Percentiles rank a stretch among this genome's conserved stretches.
phyloP scores from a whole-genome alignment of 805 yeast genomes.

The Yarrowia sp. region DNA sequence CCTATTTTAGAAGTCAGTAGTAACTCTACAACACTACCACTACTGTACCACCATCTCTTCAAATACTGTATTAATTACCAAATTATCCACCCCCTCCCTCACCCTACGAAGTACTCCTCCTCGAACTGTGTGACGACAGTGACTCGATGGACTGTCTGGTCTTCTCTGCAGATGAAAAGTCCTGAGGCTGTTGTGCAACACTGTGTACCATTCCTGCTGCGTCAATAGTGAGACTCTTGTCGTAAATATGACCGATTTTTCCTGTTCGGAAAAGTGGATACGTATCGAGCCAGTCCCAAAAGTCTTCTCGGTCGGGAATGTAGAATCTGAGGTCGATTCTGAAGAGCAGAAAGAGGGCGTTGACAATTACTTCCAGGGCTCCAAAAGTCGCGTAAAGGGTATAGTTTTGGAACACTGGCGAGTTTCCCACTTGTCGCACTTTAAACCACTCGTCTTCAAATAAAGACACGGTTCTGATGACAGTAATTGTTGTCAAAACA shows the following conservation, averaged over 20 bases:
- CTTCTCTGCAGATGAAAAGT: neutral
- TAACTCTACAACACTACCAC: too few species aligned
- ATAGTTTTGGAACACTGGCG: slow-evolving; percentile 50
- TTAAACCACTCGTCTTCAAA: slow-evolving; percentile 31
- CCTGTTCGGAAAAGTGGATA: slow-evolving; percentile 3
- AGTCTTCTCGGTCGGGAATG: slow-evolving; percentile 55
- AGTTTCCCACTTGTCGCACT: slow-evolving; percentile 32
- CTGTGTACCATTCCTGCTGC: neutral
- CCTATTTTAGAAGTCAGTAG: too few species aligned
- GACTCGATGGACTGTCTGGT: neutral
- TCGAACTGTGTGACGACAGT: neutral
- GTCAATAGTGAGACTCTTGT: neutral
- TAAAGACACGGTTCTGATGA: slow-evolving; percentile 36
- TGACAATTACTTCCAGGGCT: slow-evolving; percentile 55
- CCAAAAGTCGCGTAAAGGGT: slow-evolving; percentile 71
- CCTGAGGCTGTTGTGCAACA: neutral
- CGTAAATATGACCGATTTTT: slow-evolving; percentile 9
- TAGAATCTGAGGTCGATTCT: slow-evolving; percentile 75
- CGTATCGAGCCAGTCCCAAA: slow-evolving; percentile 15
- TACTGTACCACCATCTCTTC: too few species aligned
- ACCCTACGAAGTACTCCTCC: neutral
- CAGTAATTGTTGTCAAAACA: slow-evolving; percentile 32
- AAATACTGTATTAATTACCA: too few species aligned
- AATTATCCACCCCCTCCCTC: too few species aligned
- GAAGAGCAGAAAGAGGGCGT: slow-evolving; percentile 54